Evolutionary conservation across 2,329 filamentous ascomycete species (phyloP), one percentile per base, ranked within the genome.

Genomic region (Fonsecaea monophora): DNA sequence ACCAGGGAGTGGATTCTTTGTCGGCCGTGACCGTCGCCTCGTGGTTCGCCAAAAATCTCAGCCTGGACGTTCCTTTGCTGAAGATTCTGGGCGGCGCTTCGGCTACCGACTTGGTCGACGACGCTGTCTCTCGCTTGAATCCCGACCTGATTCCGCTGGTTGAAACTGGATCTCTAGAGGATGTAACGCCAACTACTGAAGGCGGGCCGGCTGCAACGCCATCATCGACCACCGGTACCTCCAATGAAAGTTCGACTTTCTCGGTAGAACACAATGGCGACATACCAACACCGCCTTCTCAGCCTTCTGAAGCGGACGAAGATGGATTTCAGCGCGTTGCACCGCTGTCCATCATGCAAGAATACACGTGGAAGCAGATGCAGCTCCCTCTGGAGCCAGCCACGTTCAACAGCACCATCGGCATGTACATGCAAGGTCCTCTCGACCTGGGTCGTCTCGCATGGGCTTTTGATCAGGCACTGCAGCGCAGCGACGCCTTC

Each of bases 1-100:
- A 80, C 56, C 73, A 78, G 18, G 75, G 79, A 0, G 63, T 78
- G 12, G 80, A 81, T 66, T 80, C 79, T 1, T 68, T 81, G 1
- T 62, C 79, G 12, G 77, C 79, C 0, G 78, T 81, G 1, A 77
- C 80, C 25, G 59, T 81, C 2, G 79, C 83, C 0, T 74, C 79
- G 2, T 86, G 84, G 84, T 82, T 85, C 65, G 45, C 80, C n/a
- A 82, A 82, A 61, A 75, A 81, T 42, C 54, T 84, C 0, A 67
- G 80, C 0, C 73, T 80, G 0, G 80, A 85, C 54, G 77, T 85
- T 0, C 80, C 82, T 0, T 78, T 85, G 1, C 73, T 85, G 2
- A 82, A 82, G 64, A 76, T 85, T 42, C 69, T 84, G 3, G 75
- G 78, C 8, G 79, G 78, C 7, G 71, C n/a, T 38, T 63, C 60